Conservation (phyloP, 192 early-diverging fungal species). For the Geosiphon pyriformis region DNA sequence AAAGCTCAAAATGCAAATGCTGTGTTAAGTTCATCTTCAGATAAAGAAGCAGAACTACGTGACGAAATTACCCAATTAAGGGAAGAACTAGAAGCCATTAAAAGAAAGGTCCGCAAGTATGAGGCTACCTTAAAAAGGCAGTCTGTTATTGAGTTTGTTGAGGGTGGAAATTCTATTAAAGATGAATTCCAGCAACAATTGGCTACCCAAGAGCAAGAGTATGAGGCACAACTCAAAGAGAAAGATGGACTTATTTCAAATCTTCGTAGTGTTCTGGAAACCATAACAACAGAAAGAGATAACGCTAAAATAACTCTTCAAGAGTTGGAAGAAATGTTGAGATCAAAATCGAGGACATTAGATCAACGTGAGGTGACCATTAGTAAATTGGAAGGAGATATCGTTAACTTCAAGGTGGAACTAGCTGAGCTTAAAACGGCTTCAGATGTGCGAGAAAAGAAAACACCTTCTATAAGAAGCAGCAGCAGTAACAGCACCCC, state of each 20-base stretch:
- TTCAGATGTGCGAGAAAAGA: neutral
- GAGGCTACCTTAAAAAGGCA: slow-evolving; percentile 37
- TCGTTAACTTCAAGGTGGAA: slow-evolving; percentile 13
- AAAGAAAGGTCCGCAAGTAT: slow-evolving; percentile 34
- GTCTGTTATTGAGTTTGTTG: slow-evolving; percentile 34
- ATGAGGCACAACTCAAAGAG: slow-evolving; percentile 28
- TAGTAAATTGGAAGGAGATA: slow-evolving; percentile 26
- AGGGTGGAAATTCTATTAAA: slow-evolving; percentile 24
- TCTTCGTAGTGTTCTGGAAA: neutral
- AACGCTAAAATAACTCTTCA: slow-evolving; percentile 1
- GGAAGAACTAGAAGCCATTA: slow-evolving; percentile 18
- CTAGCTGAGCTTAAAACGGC: slow-evolving; percentile 2
- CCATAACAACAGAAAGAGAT: slow-evolving; percentile 6
- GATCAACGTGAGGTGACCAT: slow-evolving; percentile 34
- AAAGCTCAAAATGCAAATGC: slow-evolving; percentile 27
- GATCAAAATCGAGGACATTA: slow-evolving; percentile 32
- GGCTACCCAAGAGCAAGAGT: slow-evolving; percentile 22
- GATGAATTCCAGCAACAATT: slow-evolving; percentile 29
- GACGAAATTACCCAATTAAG: slow-evolving; percentile 30
- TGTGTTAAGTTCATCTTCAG: slow-evolving; percentile 4
- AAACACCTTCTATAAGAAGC: neutral
- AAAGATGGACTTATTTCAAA: slow-evolving; percentile 16
- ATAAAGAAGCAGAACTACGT: slow-evolving; percentile 25
- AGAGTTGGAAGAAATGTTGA: slow-evolving; percentile 31
- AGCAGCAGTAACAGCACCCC: slow-evolving; percentile 4